Conservation (phyloP, 768 basidiomycete genomes). For the Phaffia australis region DNA sequence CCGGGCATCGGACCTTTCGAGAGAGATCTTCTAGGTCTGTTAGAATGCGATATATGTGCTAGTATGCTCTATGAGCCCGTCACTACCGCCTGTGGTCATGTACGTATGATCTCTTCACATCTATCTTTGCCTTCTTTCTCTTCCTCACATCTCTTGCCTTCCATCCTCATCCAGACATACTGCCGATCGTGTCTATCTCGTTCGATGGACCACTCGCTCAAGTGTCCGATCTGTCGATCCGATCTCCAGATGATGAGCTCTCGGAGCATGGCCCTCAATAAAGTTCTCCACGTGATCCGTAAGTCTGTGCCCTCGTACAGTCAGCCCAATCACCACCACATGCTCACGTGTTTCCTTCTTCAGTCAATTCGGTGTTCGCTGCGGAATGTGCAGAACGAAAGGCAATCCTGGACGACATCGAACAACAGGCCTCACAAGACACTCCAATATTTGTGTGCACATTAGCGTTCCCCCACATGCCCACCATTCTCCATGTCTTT, state of each 20-base stretch:
- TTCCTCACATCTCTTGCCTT: slow-evolving; percentile 10
- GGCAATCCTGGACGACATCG: slow-evolving; percentile 57
- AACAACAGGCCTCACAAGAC: slow-evolving; percentile 64
- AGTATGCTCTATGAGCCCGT: slow-evolving; percentile 70
- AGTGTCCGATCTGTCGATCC: slow-evolving; percentile 79
- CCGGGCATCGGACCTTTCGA: slow-evolving; percentile 31
- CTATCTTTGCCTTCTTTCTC: neutral
- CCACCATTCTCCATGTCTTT: slow-evolving; percentile 80
- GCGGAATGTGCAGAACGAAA: slow-evolving; percentile 54
- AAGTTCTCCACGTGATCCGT: slow-evolving; percentile 61
- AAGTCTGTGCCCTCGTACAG: slow-evolving; percentile 23
- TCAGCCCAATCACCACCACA: slow-evolving; percentile 16
- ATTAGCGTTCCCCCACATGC: slow-evolving; percentile 81
- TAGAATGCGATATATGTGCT: slow-evolving; percentile 87
- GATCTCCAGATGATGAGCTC: slow-evolving; percentile 46
- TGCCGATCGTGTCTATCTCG: slow-evolving; percentile 81
- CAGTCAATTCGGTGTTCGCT: slow-evolving; percentile 63
- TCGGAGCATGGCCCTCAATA: slow-evolving; percentile 48
- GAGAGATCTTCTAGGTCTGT: slow-evolving; percentile 47
- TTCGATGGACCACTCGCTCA: slow-evolving; percentile 68
- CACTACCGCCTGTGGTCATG: slow-evolving; percentile 92
- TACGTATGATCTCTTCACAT: slow-evolving; percentile 33
- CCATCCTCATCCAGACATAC: slow-evolving; percentile 54
- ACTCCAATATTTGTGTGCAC: slow-evolving; percentile 87
- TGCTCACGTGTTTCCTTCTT: slow-evolving; percentile 18